Conservation (phyloP, 805 yeast genomes). For the Candida germanica region DNA sequence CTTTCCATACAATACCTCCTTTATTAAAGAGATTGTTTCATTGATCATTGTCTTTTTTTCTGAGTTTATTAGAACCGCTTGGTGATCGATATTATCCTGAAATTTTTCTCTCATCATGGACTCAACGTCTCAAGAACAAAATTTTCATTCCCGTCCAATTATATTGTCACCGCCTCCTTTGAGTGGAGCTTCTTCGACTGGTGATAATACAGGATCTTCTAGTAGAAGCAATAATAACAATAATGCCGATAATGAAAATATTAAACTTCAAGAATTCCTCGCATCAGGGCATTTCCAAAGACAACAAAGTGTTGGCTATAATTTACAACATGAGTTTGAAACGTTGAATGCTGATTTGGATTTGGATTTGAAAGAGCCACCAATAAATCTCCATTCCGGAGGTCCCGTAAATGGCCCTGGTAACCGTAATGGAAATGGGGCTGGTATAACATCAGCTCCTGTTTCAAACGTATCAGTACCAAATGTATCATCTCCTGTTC, state of each 20-base stretch:
- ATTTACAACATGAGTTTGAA: slow-evolving; percentile 46
- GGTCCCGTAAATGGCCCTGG: not conserved
- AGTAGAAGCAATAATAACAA: too few species aligned
- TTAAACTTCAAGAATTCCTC: slow-evolving; percentile 8
- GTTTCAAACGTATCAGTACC: not conserved
- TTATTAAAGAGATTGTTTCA: too few species aligned
- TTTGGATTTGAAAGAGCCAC: slow-evolving; percentile 33
- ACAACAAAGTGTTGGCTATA: slow-evolving; percentile 44
- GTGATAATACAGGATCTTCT: not conserved
- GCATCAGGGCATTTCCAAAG: slow-evolving; percentile 20
- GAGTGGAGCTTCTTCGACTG: slow-evolving; percentile 17
- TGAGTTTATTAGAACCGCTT: too few species aligned
- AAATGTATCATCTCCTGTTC: slow-evolving; percentile 7
- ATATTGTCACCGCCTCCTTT: slow-evolving; percentile 42
- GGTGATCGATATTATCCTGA: too few species aligned
- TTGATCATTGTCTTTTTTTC: too few species aligned
- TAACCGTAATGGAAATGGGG: not conserved
- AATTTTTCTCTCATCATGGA: not conserved
- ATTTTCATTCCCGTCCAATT: slow-evolving; percentile 27
- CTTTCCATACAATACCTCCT: too few species aligned
- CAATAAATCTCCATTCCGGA: not conserved
- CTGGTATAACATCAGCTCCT: not conserved
- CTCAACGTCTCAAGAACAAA: slow-evolving; percentile 2
- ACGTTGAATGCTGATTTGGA: slow-evolving; percentile 46
- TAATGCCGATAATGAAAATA: not conserved